These are phyloP conservation scores for Spinacia oleracea DNA, from an alignment of 179 eudicot genomes.

Conservation along the genomic window DNA sequence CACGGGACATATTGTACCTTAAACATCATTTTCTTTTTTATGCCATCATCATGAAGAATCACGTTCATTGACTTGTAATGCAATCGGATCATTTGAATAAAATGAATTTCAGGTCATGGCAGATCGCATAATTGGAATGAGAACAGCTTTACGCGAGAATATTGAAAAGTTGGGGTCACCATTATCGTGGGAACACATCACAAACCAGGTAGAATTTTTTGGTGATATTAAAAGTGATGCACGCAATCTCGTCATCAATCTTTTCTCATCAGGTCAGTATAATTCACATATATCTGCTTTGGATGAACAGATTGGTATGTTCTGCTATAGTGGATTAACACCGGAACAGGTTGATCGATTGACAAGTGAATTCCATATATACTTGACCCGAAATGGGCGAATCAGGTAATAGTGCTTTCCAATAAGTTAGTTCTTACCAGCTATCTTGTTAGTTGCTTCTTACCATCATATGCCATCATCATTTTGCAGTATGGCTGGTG, in stretches of 20 bases:
- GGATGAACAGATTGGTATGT: constrained; percentile 89
- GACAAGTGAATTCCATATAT: constrained; percentile 79
- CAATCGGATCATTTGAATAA: background rate
- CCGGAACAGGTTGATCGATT: constrained; percentile 96
- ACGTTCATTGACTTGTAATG: background rate
- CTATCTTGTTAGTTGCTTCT: background rate
- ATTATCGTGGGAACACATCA: constrained; percentile 93
- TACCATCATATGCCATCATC: no score
- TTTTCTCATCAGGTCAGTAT: background rate
- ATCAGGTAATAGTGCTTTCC: constrained; percentile 54
- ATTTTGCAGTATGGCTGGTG: constrained; percentile 98
- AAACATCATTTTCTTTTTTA: background rate
- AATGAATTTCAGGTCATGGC: constrained; percentile 72
- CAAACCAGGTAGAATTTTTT: constrained; percentile 98
- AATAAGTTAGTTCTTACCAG: background rate
- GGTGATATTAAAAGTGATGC: background rate
- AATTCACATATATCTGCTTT: background rate
- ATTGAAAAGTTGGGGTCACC: constrained; percentile 85
- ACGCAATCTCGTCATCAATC: background rate
- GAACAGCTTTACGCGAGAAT: constrained; percentile 72
- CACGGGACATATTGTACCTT: background rate
- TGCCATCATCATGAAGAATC: background rate
- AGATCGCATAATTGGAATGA: constrained; percentile 92
- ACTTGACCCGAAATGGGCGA: constrained; percentile 96
- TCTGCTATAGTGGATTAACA: constrained; percentile 95